These are phyloP conservation scores for Pinus taeda DNA, from an alignment of 75 land plant genomes.

Conservation along the genomic window DNA sequence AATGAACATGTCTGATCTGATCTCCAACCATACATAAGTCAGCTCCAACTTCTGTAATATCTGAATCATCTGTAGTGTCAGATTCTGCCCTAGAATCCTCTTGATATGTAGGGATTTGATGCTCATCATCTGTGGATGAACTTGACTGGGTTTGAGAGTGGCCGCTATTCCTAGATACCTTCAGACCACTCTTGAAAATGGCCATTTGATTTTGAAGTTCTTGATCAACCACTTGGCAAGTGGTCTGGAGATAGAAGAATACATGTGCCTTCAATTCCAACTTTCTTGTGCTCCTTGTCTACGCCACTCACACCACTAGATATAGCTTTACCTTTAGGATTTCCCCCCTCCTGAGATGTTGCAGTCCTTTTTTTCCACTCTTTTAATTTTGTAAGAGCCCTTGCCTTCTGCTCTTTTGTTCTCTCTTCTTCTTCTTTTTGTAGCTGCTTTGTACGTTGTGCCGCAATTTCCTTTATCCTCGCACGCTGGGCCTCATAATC, in stretches of 20 bases:
- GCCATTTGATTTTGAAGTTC: neutral
- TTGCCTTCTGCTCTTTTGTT: constrained; percentile 77
- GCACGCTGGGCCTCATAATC: constrained; percentile 55
- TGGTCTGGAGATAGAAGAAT: too few relatives aligned
- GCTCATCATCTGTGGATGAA: constrained; percentile 10
- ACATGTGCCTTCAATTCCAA: too few relatives aligned
- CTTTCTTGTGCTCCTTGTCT: too few relatives aligned
- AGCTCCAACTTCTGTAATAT: too few relatives aligned
- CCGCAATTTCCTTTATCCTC: constrained; percentile 64
- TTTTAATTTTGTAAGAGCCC: constrained; percentile 84
- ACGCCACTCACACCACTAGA: neutral
- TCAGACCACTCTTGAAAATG: constrained; percentile 4
- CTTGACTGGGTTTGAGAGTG: constrained; percentile 7
- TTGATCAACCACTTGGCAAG: too few relatives aligned
- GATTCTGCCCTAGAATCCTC: constrained; percentile 3
- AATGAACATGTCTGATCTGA: too few relatives aligned
- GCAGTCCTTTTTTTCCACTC: constrained; percentile 70
- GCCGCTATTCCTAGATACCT: constrained; percentile 6
- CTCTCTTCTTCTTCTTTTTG: constrained; percentile 82
- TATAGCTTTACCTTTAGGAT: neutral
- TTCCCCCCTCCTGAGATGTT: constrained; percentile 4
- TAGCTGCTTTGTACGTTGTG: constrained; percentile 70
- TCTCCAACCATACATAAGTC: too few relatives aligned
- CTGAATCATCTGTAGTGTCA: too few relatives aligned
- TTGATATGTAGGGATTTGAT: neutral